Percentiles rank a stretch among this genome's conserved stretches.
phyloP scores from a whole-genome alignment of 352 stramenopile genomes.

The Pythium aristosporum region DNA sequence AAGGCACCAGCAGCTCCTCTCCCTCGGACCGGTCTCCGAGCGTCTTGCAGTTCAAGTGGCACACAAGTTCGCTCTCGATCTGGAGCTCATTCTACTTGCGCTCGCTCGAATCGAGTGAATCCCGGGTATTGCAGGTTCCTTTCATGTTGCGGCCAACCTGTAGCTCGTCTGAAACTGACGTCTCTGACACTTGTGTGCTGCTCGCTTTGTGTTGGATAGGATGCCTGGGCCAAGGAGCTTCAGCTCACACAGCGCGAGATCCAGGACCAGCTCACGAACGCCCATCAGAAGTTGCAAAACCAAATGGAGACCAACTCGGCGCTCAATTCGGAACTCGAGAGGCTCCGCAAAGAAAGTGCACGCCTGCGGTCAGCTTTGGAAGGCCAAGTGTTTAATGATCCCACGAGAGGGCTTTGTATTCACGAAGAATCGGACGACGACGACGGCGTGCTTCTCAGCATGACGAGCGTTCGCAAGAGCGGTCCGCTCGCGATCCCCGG shows the following conservation, averaged over 20 bases:
- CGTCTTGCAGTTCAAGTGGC: slow-evolving; percentile 86
- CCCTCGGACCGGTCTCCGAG: slow-evolving; percentile 51
- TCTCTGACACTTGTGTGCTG: slow-evolving; percentile 3
- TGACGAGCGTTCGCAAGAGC: slow-evolving; percentile 40
- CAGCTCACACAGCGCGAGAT: slow-evolving; percentile 79
- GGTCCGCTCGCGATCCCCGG: slow-evolving; percentile 12
- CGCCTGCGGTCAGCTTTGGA: slow-evolving; percentile 57
- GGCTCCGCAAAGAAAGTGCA: slow-evolving; percentile 62
- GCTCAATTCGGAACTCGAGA: slow-evolving; percentile 64
- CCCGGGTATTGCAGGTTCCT: slow-evolving; percentile 68
- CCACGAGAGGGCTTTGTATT: slow-evolving; percentile 56
- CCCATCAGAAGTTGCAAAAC: slow-evolving; percentile 64
- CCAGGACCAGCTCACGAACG: slow-evolving; percentile 60
- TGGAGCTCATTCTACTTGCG: slow-evolving; percentile 86
- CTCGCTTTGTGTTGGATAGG: slow-evolving; percentile 30
- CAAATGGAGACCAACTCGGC: slow-evolving; percentile 77
- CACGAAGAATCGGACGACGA: slow-evolving; percentile 78
- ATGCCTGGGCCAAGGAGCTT: slow-evolving; percentile 81
- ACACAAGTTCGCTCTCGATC: slow-evolving; percentile 77
- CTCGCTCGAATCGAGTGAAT: slow-evolving; percentile 80
- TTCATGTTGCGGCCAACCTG: slow-evolving; percentile 18
- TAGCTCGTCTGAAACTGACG: slow-evolving; percentile 8
- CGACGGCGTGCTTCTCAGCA: slow-evolving; percentile 71
- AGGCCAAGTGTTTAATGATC: slow-evolving; percentile 76
- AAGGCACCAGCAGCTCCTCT: slow-evolving; percentile 27